Percentiles rank a stretch among this genome's conserved stretches.
phyloP scores from a whole-genome alignment of 352 stramenopile species.

The Phytophthora pseudosyringae region DNA sequence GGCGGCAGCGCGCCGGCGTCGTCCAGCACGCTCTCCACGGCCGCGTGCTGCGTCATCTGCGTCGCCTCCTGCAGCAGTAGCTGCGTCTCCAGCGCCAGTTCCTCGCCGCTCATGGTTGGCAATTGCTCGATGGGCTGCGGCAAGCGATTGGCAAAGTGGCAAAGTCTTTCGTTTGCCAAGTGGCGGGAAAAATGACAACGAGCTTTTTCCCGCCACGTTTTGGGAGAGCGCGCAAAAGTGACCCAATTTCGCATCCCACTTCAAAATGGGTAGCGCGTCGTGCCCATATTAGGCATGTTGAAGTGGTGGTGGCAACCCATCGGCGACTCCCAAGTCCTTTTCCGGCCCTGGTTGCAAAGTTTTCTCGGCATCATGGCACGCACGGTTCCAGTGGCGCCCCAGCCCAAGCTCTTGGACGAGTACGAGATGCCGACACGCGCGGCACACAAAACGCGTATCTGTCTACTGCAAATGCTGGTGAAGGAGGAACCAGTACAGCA shows the following conservation, averaged over 20 bases:
- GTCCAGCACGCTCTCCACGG: conserved; percentile 39
- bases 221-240: conserved; percentile 20
- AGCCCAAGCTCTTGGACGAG: conserved; percentile 27
- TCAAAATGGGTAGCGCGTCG: background rate
- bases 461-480: conserved; percentile 15
- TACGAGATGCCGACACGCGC: conserved; percentile 18
- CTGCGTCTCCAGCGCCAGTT: conserved; percentile 80
- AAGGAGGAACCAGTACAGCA: conserved; percentile 8
- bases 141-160: conserved; percentile 8
- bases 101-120: conserved; percentile 46
- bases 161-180: background rate
- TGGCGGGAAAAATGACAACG: background rate
- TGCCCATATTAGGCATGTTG: conserved; percentile 3
- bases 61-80: conserved; percentile 79
- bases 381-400: conserved; percentile 6
- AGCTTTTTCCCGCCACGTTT: conserved; percentile 30
- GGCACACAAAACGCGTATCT: conserved; percentile 21
- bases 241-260: background rate
- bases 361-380: conserved; percentile 14
- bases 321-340: too few relatives aligned
- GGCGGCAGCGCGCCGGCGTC: conserved; percentile 26
- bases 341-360: background rate
- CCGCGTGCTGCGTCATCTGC: conserved; percentile 51
- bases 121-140: background rate
- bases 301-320: background rate